A percentile compares a stretch with the other conserved stretches of the same genome.
These are phyloP conservation scores for Erigeron philadelphicus DNA, from an alignment of 140 eudicot species.

Conservation along the genomic window DNA sequence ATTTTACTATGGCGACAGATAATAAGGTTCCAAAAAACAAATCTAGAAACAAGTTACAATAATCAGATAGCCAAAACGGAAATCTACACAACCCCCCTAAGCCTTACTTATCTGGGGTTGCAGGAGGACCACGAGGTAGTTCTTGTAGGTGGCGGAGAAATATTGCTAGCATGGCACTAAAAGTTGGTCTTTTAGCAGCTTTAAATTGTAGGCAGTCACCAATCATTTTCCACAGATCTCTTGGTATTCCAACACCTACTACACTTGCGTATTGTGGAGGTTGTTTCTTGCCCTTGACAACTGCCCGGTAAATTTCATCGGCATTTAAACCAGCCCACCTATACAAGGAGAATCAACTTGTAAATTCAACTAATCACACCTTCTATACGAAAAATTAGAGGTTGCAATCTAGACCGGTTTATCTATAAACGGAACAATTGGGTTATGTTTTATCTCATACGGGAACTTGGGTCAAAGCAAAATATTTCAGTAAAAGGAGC, in stretches of 20 bases:
- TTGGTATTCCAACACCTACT: slow-evolving; percentile 96
- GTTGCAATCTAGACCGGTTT: not conserved
- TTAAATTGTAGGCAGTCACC: slow-evolving; percentile 93
- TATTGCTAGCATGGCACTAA: slow-evolving; percentile 78
- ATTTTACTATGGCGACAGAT: not conserved
- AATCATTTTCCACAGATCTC: slow-evolving; percentile 97
- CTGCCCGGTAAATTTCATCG: slow-evolving; percentile 85
- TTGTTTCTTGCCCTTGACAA: slow-evolving; percentile 63
- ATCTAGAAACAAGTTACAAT: not conserved
- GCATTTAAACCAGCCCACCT: slow-evolving; percentile 96
- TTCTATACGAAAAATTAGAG: not conserved
- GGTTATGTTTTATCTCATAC: not conserved
- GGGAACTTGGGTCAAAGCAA: not conserved
- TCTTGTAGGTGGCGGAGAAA: slow-evolving; percentile 88
- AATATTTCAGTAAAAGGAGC: not conserved
- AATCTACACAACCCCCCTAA: not conserved
- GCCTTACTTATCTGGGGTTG: slow-evolving; percentile 88
- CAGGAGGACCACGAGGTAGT: slow-evolving; percentile 89
- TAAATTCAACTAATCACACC: slow-evolving; percentile 8
- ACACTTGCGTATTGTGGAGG: slow-evolving; percentile 99
- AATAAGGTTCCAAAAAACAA: not conserved
- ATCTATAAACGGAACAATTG: not conserved
- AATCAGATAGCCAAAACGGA: not conserved
- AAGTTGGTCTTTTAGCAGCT: slow-evolving; percentile 81
- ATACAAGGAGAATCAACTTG: slow-evolving; percentile 28